A percentile compares a stretch with the other conserved stretches of the same genome.
phyloP scores from a whole-genome alignment of 2,329 filamentous ascomycete genomes.

The Colletotrichum aenigma region DNA sequence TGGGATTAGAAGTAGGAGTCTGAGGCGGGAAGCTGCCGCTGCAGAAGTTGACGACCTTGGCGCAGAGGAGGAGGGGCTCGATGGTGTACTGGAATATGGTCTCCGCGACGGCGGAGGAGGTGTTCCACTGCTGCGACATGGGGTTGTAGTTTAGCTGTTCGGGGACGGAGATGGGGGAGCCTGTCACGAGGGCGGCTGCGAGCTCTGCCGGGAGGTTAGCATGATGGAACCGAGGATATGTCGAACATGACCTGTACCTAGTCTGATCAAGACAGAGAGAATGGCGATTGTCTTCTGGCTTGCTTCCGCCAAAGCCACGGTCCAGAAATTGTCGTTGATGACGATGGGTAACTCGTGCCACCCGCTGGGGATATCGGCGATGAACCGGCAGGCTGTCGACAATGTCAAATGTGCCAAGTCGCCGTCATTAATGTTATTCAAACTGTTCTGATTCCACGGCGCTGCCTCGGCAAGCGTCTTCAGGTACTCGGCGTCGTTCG shows the following conservation, averaged over 20 bases:
- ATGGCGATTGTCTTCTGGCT: slow-evolving; percentile 8
- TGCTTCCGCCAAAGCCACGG: background rate
- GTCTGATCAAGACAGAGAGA: slow-evolving; percentile 25
- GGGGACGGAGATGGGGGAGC: slow-evolving; percentile 27
- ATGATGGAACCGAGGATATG: background rate
- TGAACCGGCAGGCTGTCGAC: background rate
- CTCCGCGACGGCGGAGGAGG: slow-evolving; percentile 18
- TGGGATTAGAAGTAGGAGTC: background rate
- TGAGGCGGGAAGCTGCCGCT: slow-evolving; percentile 27
- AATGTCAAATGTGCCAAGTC: background rate
- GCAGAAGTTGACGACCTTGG: slow-evolving; percentile 37
- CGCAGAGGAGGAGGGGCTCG: slow-evolving; percentile 35
- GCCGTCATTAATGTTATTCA: background rate
- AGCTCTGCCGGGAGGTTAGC: slow-evolving; percentile 24
- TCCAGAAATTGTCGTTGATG: background rate
- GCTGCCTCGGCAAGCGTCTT: background rate
- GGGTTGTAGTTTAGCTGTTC: slow-evolving; percentile 21
- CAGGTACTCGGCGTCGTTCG: background rate
- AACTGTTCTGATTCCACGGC: background rate
- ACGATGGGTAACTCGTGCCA: background rate
- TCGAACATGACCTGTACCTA: slow-evolving; percentile 21
- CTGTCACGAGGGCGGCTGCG: slow-evolving; percentile 30
- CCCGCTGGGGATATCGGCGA: background rate
- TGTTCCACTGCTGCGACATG: background rate
- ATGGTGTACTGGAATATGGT: slow-evolving; percentile 21